These are phyloP conservation scores for Asterophora parasitica DNA, from an alignment of 768 basidiomycete species.

Conservation along the genomic window DNA sequence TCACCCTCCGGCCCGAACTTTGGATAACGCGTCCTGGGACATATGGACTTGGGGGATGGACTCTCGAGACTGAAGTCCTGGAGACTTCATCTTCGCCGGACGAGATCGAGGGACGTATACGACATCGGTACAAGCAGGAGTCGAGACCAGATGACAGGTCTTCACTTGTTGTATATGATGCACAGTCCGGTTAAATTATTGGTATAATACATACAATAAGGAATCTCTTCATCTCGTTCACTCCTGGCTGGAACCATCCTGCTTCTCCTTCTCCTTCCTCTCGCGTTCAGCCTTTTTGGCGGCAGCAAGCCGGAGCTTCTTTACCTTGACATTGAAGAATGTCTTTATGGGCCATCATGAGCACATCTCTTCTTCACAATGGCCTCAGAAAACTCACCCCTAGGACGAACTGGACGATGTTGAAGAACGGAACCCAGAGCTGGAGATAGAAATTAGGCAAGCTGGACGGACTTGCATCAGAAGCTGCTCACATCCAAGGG, in stretches of 20 bases:
- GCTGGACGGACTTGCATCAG: neutral
- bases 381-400: constrained; percentile 47
- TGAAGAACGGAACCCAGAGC: constrained; percentile 91
- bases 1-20: constrained; percentile 43
- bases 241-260: constrained; percentile 5
- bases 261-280: constrained; percentile 24
- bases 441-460: constrained; percentile 22
- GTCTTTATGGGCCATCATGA: constrained; percentile 38
- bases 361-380: neutral
- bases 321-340: constrained; percentile 69
- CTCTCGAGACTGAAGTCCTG: constrained; percentile 59
- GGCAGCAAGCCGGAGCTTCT: constrained; percentile 53
- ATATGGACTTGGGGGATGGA: constrained; percentile 66
- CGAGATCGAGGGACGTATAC: constrained; percentile 10
- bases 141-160: constrained; percentile 22
- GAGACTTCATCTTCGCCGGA: constrained; percentile 20
- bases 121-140: constrained; percentile 34
- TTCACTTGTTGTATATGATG: constrained; percentile 29
- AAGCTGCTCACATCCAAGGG: constrained; percentile 57
- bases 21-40: constrained; percentile 62
- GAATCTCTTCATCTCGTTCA: neutral
- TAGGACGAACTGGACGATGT: constrained; percentile 65
- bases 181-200: constrained; percentile 17
- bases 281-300: constrained; percentile 44
- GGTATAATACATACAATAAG: constrained; percentile 10